phyloP scores from a whole-genome alignment of 2,329 filamentous ascomycete genomes.

The Colletotrichum echinochloae region DNA sequence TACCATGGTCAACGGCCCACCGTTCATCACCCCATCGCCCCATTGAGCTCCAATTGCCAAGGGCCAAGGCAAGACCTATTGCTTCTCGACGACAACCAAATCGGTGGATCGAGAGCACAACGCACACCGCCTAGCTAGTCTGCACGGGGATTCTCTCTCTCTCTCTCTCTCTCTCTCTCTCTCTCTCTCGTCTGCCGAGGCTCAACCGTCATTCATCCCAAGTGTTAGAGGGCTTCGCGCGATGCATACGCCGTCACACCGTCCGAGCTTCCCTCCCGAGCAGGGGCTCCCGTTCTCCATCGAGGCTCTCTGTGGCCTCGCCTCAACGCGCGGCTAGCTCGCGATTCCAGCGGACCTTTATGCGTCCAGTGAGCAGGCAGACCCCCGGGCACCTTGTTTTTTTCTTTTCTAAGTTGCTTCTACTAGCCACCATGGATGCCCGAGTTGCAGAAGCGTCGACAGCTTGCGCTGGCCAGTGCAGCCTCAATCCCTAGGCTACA shows the following conservation, averaged over 20 bases:
- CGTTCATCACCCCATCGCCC: neutral
- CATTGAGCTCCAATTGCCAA: neutral
- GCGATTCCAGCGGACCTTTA: neutral
- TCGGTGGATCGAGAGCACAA: too few species aligned
- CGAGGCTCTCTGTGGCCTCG: neutral
- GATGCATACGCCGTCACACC: neutral
- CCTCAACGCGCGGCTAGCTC: too few species aligned
- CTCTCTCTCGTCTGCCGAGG: neutral
- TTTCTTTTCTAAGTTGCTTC: neutral
- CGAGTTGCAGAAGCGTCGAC: neutral
- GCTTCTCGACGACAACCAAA: too few species aligned
- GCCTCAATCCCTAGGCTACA: neutral
- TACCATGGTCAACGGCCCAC: neutral
- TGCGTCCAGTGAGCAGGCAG: neutral
- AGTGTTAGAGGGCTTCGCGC: neutral
- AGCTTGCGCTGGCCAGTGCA: neutral
- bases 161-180: too few species aligned
- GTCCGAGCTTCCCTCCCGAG: constrained; percentile 3
- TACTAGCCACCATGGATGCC: neutral
- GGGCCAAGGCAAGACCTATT: neutral
- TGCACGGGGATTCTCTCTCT: too few species aligned
- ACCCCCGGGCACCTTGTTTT: neutral
- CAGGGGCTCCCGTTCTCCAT: constrained; percentile 13
- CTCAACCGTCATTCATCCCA: neutral
- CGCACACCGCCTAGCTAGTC: neutral